These are phyloP conservation scores for Trebouxia gelatinosa DNA, from an alignment of 163 green algal genomes.

Conservation along the genomic window DNA sequence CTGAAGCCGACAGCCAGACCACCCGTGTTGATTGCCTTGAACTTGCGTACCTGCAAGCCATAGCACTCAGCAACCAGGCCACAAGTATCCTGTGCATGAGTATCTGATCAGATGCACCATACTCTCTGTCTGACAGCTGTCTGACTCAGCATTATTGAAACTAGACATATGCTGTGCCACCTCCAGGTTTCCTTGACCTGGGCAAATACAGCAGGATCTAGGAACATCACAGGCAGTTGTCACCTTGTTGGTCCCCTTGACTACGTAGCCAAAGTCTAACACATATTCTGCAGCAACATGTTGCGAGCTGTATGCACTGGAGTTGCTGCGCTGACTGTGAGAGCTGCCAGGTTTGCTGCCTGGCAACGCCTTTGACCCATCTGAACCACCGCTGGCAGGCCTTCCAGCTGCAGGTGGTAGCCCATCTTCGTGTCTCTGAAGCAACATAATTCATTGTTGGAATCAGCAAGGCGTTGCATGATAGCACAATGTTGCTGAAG, in stretches of 20 bases:
- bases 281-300: slow-evolving; percentile 65
- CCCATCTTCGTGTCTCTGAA: no score
- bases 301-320: background rate
- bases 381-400: background rate
- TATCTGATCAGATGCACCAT: background rate
- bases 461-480: no score
- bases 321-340: slow-evolving; percentile 4
- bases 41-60: slow-evolving; percentile 50
- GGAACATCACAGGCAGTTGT: background rate
- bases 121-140: background rate
- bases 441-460: no score
- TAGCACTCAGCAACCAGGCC: background rate
- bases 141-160: background rate
- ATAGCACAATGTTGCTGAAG: no score
- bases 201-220: background rate
- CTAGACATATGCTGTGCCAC: background rate
- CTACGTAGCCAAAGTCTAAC: slow-evolving; percentile 75
- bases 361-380: background rate
- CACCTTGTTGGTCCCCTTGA: slow-evolving; percentile 59
- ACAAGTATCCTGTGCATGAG: no score
- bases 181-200: no score
- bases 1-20: slow-evolving; percentile 53
- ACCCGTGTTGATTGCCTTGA: slow-evolving; percentile 71
- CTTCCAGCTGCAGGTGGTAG: background rate
- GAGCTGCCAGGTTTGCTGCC: slow-evolving; percentile 25